A percentile compares a stretch with the other conserved stretches of the same genome.
Conservation (phyloP, 306 rosid genomes). For the Citrullus mucosospermus region DNA sequence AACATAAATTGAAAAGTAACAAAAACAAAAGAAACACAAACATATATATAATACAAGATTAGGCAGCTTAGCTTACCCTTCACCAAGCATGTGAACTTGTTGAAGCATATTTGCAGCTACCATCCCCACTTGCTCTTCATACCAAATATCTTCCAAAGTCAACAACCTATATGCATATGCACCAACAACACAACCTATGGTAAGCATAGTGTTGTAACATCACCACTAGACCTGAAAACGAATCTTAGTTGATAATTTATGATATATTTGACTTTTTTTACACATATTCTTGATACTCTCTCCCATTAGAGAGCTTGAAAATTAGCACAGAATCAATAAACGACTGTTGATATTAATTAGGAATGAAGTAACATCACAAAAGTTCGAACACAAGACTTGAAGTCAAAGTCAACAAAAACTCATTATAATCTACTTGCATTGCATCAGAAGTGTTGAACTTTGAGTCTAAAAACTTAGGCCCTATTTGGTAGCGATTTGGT, state of each 20-base stretch:
- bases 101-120: slow-evolving; percentile 36
- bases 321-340: not conserved
- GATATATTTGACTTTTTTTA: not conserved
- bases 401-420: not conserved
- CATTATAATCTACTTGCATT: not conserved
- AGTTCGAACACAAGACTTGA: not conserved
- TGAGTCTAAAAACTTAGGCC: not conserved
- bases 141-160: slow-evolving; percentile 55
- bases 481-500: too few relatives aligned
- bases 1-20: not conserved
- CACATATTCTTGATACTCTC: not conserved
- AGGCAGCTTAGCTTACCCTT: slow-evolving; percentile 45
- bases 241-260: not conserved
- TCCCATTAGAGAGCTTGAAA: not conserved
- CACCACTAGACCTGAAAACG: not conserved
- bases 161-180: slow-evolving; percentile 43
- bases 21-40: not conserved
- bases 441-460: not conserved
- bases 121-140: slow-evolving; percentile 38
- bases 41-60: not conserved
- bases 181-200: not conserved
- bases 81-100: slow-evolving; percentile 51
- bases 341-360: not conserved
- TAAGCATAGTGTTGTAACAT: not conserved
- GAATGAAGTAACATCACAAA: not conserved